These are phyloP conservation scores for Withania somnifera DNA, from an alignment of 305 asterid genomes.

Conservation along the genomic window DNA sequence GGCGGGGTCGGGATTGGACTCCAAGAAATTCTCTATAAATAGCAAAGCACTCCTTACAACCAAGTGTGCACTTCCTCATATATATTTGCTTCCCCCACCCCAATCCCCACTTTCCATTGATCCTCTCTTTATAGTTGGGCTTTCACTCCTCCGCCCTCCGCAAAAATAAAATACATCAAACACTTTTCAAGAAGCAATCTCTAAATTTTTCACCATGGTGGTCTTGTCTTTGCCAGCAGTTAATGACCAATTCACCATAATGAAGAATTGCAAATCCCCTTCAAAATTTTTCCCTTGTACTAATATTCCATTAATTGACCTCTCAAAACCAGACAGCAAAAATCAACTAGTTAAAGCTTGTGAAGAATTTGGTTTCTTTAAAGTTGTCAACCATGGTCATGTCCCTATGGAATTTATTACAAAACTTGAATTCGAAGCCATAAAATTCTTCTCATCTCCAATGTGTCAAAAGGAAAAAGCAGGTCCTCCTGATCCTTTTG, in stretches of 20 bases:
- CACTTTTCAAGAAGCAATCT: neutral
- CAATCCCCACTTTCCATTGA: neutral
- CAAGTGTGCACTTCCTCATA: too few species aligned
- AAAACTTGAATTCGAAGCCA: constrained; percentile 48
- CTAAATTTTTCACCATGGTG: constrained; percentile 19
- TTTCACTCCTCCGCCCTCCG: too few species aligned
- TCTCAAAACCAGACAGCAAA: constrained; percentile 52
- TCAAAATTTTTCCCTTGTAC: constrained; percentile 25
- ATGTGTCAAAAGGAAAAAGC: constrained; percentile 39
- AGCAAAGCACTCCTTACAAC: neutral
- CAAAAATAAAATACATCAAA: too few species aligned
- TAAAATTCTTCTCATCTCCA: constrained; percentile 54
- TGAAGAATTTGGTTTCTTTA: constrained; percentile 78
- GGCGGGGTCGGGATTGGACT: too few species aligned
- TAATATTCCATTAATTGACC: constrained; percentile 54
- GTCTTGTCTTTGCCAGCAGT: constrained; percentile 19
- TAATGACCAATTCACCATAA: constrained; percentile 12
- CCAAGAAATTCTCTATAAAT: neutral
- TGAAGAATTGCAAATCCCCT: constrained; percentile 14
- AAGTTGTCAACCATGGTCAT: constrained; percentile 65
- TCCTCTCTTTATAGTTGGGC: too few species aligned
- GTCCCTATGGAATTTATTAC: constrained; percentile 43
- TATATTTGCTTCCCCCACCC: too few species aligned
- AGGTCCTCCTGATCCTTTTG: constrained; percentile 64
- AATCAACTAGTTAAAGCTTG: constrained; percentile 63